These are phyloP conservation scores for Coemansia sp. DNA, from an alignment of 192 early-diverging fungal species.

Conservation along the genomic window DNA sequence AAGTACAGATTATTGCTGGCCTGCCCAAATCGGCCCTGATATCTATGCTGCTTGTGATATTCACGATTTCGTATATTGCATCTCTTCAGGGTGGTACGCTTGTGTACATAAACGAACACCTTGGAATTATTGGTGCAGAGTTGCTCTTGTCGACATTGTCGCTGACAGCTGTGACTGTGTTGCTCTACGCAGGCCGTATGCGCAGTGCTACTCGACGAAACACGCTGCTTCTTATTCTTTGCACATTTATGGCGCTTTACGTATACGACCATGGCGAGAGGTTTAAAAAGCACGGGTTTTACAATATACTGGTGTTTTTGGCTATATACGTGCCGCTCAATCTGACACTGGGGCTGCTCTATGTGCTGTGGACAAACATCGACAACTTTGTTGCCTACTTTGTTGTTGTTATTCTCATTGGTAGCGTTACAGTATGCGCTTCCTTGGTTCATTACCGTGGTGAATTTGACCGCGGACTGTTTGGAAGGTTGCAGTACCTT, in stretches of 20 bases:
- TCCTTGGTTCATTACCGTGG: slow-evolving; percentile 47
- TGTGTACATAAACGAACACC: slow-evolving; percentile 54
- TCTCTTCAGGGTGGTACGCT: slow-evolving; percentile 53
- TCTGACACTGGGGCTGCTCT: slow-evolving; percentile 39
- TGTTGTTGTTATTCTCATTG: slow-evolving; percentile 14
- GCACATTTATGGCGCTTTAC: slow-evolving; percentile 38
- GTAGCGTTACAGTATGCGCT: slow-evolving; percentile 12
- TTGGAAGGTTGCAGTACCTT: slow-evolving; percentile 11
- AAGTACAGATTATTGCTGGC: not conserved
- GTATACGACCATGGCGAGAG: slow-evolving; percentile 59
- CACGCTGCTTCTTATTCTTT: slow-evolving; percentile 9
- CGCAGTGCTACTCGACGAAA: slow-evolving; percentile 25
- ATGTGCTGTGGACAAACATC: slow-evolving; percentile 34
- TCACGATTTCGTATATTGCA: slow-evolving; percentile 13
- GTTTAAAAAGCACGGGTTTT: slow-evolving; percentile 60
- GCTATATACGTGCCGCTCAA: slow-evolving; percentile 57
- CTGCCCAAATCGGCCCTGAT: slow-evolving; percentile 16
- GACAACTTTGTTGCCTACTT: slow-evolving; percentile 46
- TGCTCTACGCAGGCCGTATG: slow-evolving; percentile 51
- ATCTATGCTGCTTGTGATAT: slow-evolving; percentile 6
- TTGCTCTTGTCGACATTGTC: slow-evolving; percentile 48
- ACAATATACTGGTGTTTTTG: slow-evolving; percentile 60
- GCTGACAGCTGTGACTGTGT: slow-evolving; percentile 40
- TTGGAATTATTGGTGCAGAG: slow-evolving; percentile 52
- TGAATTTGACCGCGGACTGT: slow-evolving; percentile 44